A percentile compares a stretch with the other conserved stretches of the same genome.
These are phyloP conservation scores for Lipomyces orientalis DNA, from an alignment of 805 yeast species.

Conservation along the genomic window DNA sequence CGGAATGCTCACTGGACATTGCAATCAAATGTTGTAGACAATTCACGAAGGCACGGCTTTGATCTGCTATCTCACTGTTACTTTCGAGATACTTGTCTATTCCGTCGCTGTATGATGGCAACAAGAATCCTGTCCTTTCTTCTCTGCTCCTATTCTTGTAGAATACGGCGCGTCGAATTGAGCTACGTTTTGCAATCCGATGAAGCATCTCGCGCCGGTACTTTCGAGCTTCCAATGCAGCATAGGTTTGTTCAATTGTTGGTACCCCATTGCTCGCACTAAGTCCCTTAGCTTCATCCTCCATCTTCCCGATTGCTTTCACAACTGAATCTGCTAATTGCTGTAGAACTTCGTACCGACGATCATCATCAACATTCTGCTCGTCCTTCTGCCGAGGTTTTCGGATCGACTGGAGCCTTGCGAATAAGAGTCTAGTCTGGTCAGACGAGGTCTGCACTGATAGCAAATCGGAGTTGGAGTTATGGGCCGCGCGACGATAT, in stretches of 20 bases:
- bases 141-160: neutral
- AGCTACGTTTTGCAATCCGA: neutral
- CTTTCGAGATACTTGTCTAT: neutral
- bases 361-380: neutral
- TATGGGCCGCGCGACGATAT: neutral
- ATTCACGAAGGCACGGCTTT: neutral
- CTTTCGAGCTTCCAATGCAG: conserved; percentile 2
- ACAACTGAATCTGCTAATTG: neutral
- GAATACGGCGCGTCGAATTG: neutral
- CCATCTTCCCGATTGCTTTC: conserved; percentile 1
- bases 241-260: conserved; percentile 1
- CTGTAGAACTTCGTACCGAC: neutral
- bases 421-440: neutral
- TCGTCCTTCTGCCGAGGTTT: neutral
- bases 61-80: neutral
- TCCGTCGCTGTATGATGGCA: neutral
- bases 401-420: neutral
- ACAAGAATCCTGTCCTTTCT: neutral
- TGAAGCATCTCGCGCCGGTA: neutral
- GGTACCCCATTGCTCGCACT: neutral
- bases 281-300: neutral
- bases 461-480: neutral
- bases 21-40: conserved; percentile 2
- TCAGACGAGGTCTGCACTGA: neutral
- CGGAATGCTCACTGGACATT: neutral